Evolutionary conservation across 1,139 yeast genomes (phyloP), one percentile per base, ranked within the genome.

Genomic region (Lizanozyma gosingica): DNA sequence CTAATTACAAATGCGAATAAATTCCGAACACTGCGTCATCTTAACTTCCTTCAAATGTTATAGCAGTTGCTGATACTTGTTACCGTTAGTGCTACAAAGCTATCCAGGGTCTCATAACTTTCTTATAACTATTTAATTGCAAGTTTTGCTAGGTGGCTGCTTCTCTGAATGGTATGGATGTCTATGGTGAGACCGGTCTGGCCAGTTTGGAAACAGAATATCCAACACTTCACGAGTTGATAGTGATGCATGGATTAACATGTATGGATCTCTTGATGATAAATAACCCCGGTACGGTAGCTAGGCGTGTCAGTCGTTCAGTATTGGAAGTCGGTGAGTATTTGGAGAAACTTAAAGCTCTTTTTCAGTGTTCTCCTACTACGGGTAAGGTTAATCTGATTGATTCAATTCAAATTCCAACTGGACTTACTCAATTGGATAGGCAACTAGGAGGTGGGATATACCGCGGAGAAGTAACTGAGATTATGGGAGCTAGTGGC

Each of bases 401-500:
- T 11, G 29, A 22, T 22, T n/a, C n/a, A n/a, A 6, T 22, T 6
- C 29, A 22, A 6, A 11, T 65, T 3, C 40, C 54, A 2, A 66
- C 72, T 1, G 71, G 71, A 1, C 41, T 67, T 14, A 46, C 51
- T 0, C 37, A 43, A 3, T 42, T 68, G 9, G 73, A 69, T 46
- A 35, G 37, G 14, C 53, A 52, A 32, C 47, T 69, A 35, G 59
- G 58, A 11, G 73, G 73, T 1, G 73, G 74, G 0, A 50, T 68
- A 9, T 60, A 63, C 0, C 15, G 54, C 1, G 71, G 73, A 2
- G 61, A 62, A 37, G 51, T 69, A 9, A 65, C 71, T 1, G 75
- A 69, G 49, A 48, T 69, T 3, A 66, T 62, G 52, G 75, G 75
- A 1, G 64, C 69, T 3, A 67, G 73, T 54, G 74, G 74, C 2